Base-by-base conservation (phyloP, 2,329 filamentous ascomycete genomes). In the Huntiella bhutanensis region DNA sequence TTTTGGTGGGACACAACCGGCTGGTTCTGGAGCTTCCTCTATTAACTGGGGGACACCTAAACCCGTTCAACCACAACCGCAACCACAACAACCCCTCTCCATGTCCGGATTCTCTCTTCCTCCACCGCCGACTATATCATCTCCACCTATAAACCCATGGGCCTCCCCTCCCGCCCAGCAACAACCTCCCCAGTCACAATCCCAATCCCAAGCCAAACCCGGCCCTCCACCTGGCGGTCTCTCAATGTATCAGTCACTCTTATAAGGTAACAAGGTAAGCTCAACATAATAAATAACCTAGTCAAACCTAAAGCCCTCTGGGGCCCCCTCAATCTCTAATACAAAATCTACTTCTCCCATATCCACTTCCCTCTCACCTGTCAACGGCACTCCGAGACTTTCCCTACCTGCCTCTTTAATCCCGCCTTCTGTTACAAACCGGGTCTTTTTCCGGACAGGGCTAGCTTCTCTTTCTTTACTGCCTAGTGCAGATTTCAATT, bases 371-470 rank as follows among this genome's bases (percentile, higher is more conserved):
- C 16, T 41, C 10, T 37, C 38, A 4, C 16, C 41, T 5, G 12
- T 15, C 33, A 13, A 36, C 19, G 53, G 33, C 63, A 55, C 55
- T 57, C 59, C 76, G 2, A 86, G 57, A 55, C 80, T 85, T 56
- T 86, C 82, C 50, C 80, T 67, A 1, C 82, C 82, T 3, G 82
- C 81, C 60, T 84, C 80, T 46, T 76, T 72, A 51, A 87, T 86
- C 0, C 82, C 82, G 58, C 79, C 82, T 37, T 77, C 75, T 19
- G 82, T 84, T 36, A 86, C 71, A 56, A 87, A 86, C n/a, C 81
- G 68, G 44, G 81, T 86, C 67, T 83, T 84, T 62, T 84, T 80
- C 53, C 72, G 67, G 32, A 75, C 68, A 0, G 73, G 73, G 56
- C 56, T 68, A 52, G 51, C 58, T 43, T 60, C 54, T 22, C 42